Percentiles rank a stretch among this genome's conserved stretches.
These are phyloP conservation scores for Ganoderma lingzhi DNA, from an alignment of 1,284 basidiomycete genomes.

Conservation along the genomic window DNA sequence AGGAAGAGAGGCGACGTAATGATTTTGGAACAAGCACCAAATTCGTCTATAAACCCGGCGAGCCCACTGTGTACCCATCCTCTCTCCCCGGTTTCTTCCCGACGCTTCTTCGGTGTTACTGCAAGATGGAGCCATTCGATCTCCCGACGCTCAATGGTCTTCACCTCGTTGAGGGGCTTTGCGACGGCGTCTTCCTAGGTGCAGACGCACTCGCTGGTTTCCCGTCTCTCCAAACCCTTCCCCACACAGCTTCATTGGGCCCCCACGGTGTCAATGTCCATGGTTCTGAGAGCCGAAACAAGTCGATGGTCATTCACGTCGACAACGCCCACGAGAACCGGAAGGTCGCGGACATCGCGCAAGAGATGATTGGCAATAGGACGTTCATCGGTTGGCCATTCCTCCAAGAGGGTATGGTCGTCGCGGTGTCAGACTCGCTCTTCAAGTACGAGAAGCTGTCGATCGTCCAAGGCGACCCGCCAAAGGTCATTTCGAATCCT, in stretches of 20 bases:
- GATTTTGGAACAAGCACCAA: conserved; percentile 80
- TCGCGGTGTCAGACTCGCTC: conserved; percentile 86
- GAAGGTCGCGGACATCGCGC: conserved; percentile 80
- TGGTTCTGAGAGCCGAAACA: conserved; percentile 88
- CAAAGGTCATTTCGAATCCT: conserved; percentile 74
- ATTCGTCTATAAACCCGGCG: conserved; percentile 78
- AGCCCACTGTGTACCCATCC: conserved; percentile 81
- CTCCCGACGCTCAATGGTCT: conserved; percentile 91
- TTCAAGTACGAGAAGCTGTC: conserved; percentile 87
- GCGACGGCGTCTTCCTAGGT: conserved; percentile 91
- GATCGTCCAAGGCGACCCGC: conserved; percentile 59
- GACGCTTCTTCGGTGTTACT: conserved; percentile 84
- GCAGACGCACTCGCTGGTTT: conserved; percentile 92
- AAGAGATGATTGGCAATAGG: conserved; percentile 78
- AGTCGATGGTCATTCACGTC: conserved; percentile 92
- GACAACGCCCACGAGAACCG: conserved; percentile 76
- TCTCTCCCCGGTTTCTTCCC: conserved; percentile 97
- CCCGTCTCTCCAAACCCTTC: conserved; percentile 92
- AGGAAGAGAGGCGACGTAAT: conserved; percentile 85
- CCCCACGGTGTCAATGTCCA: conserved; percentile 95
- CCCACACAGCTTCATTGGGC: conserved; percentile 79
- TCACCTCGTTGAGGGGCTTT: conserved; percentile 86
- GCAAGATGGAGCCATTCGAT: conserved; percentile 82
- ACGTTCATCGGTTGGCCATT: conserved; percentile 95
- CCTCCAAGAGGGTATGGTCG: conserved; percentile 90